Percentiles rank a stretch among this genome's conserved stretches.
phyloP scores from a whole-genome alignment of 306 rosid genomes.

The Acacia melanoxylon region DNA sequence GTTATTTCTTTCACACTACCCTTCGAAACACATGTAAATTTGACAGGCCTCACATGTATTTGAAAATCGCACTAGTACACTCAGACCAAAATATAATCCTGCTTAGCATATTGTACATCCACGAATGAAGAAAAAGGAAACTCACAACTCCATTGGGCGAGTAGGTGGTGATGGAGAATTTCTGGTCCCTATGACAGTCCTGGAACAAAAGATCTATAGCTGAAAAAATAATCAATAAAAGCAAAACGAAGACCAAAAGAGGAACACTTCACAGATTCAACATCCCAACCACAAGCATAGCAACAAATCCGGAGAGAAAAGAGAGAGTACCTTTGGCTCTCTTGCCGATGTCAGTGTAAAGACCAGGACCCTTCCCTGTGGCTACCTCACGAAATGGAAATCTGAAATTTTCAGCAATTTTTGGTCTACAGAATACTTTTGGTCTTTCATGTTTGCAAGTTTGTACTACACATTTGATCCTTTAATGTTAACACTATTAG shows the following conservation, averaged over 20 bases:
- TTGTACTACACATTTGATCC: too few species aligned
- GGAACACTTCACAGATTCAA: background rate
- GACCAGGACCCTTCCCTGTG: too few species aligned
- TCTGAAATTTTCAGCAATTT: too few species aligned
- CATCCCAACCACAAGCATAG: too few species aligned
- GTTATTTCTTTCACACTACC: background rate
- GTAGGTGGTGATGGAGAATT: conserved; percentile 66
- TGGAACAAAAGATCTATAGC: conserved; percentile 52
- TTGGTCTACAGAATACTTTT: too few species aligned
- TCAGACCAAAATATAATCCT: background rate
- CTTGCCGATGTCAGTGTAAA: too few species aligned
- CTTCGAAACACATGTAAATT: background rate
- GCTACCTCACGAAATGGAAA: too few species aligned
- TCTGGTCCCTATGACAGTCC: conserved; percentile 74
- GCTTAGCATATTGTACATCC: background rate
- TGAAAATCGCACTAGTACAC: background rate
- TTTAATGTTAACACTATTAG: too few species aligned
- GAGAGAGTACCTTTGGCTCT: too few species aligned
- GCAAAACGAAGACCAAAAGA: background rate
- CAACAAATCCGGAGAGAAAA: too few species aligned
- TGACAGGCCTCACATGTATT: background rate
- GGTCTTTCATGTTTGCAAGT: too few species aligned
- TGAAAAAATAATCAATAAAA: background rate
- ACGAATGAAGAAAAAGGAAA: background rate
- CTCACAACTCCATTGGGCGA: conserved; percentile 65